Evolutionary conservation across 306 rosid genomes (phyloP).

Genomic region (Quercus cerris): DNA sequence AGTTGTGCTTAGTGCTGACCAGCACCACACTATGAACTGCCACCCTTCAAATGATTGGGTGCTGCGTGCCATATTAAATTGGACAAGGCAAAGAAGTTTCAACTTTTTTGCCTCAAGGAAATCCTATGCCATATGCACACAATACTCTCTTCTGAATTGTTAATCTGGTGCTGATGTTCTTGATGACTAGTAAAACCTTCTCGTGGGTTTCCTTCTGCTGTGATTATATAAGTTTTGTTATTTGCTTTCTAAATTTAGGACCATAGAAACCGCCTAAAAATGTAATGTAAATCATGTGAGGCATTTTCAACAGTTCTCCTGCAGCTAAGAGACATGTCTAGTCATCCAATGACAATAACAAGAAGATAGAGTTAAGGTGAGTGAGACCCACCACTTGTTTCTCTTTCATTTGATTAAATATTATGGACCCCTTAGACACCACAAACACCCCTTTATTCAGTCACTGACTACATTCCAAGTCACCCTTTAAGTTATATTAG

Average conservation of each 20-base stretch:
- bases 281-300: conserved; percentile 4
- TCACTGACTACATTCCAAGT: conserved; percentile 36
- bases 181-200: background rate
- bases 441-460: conserved; percentile 34
- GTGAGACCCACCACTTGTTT: conserved; percentile 39
- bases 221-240: background rate
- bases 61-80: conserved; percentile 10
- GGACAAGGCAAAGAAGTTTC: background rate
- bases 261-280: conserved; percentile 11
- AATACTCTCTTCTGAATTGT: background rate
- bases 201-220: background rate
- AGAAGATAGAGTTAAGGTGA: conserved; percentile 29
- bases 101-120: background rate
- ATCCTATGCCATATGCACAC: background rate
- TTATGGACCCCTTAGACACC: conserved; percentile 34
- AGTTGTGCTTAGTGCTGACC: conserved; percentile 14
- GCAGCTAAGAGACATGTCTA: conserved; percentile 38
- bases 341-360: conserved; percentile 38
- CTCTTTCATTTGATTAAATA: conserved; percentile 25
- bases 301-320: conserved; percentile 24
- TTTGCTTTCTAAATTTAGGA: background rate
- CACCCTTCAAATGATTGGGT: conserved; percentile 5
- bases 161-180: background rate
- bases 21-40: background rate
- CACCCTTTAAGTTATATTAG: conserved; percentile 26